Percentiles rank a stretch among this genome's conserved stretches.
Conservation (phyloP, 805 yeast genomes). For the Candida ulmi region DNA sequence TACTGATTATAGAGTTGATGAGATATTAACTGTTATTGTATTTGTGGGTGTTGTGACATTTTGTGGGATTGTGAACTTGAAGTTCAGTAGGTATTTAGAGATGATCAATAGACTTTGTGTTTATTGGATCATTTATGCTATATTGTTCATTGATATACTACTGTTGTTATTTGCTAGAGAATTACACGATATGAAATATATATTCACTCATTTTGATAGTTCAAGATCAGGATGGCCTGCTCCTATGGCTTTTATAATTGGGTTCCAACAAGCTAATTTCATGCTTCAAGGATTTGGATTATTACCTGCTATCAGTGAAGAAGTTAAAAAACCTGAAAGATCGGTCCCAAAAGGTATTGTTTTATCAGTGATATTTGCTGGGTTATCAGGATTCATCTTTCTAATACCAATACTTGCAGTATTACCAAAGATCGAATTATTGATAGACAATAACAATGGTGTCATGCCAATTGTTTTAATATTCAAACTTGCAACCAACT, state of each 20-base stretch:
- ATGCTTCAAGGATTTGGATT: slow-evolving; percentile 81
- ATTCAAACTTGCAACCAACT: slow-evolving; percentile 64
- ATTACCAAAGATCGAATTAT: slow-evolving; percentile 54
- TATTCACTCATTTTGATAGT: slow-evolving; percentile 64
- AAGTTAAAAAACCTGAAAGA: slow-evolving; percentile 68
- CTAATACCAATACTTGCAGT: slow-evolving; percentile 67
- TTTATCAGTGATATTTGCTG: slow-evolving; percentile 56
- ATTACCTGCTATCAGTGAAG: slow-evolving; percentile 78
- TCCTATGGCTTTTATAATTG: slow-evolving; percentile 66
- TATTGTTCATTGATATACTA: slow-evolving; percentile 59
- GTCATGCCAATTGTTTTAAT: slow-evolving; percentile 76
- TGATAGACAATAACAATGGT: slow-evolving; percentile 58
- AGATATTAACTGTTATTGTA: slow-evolving; percentile 48
- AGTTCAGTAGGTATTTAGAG: slow-evolving; percentile 55
- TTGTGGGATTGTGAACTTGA: slow-evolving; percentile 60
- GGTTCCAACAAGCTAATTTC: slow-evolving; percentile 72
- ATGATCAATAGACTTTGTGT: slow-evolving; percentile 61
- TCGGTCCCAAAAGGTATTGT: slow-evolving; percentile 72
- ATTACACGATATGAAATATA: slow-evolving; percentile 53
- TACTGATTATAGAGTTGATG: slow-evolving; percentile 51
- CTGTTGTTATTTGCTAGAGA: slow-evolving; percentile 50
- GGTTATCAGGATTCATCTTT: slow-evolving; percentile 66
- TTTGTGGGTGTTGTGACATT: slow-evolving; percentile 50
- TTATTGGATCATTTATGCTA: slow-evolving; percentile 71
- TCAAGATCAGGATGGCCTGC: slow-evolving; percentile 73